These are phyloP conservation scores for Talaromyces stipitatus DNA, from an alignment of 495 filamentous ascomycete species.

Conservation along the genomic window DNA sequence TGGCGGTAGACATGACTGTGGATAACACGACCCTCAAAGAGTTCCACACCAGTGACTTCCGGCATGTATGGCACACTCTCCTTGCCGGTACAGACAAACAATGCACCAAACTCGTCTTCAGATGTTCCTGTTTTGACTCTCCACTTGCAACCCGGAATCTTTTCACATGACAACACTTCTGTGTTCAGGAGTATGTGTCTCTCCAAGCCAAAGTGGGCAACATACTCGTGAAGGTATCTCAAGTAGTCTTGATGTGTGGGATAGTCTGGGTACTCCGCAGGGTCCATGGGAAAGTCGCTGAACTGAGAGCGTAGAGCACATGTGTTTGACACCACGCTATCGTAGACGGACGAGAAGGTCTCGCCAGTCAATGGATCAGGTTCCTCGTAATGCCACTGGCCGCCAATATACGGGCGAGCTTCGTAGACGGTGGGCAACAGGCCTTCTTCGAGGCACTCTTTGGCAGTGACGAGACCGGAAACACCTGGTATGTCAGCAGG, in stretches of 20 bases:
- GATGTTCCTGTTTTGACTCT: background rate
- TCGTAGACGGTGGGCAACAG: conserved; percentile 20
- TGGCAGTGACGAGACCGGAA: conserved; percentile 17
- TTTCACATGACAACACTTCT: conserved; percentile 11
- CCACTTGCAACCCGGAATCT: conserved; percentile 5
- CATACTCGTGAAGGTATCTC: conserved; percentile 21
- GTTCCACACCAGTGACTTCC: conserved; percentile 15
- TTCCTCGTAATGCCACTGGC: conserved; percentile 15
- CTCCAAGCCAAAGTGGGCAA: conserved; percentile 16
- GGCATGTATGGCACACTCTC: conserved; percentile 15
- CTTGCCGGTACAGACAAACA: conserved; percentile 22
- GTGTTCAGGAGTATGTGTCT: conserved; percentile 16
- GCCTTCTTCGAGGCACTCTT: conserved; percentile 21
- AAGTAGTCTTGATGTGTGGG: conserved; percentile 14
- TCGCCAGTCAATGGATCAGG: conserved; percentile 2
- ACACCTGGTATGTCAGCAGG: conserved; percentile 9
- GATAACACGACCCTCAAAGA: conserved; percentile 14
- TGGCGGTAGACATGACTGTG: conserved; percentile 25
- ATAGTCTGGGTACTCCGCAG: conserved; percentile 15
- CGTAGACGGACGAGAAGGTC: conserved; percentile 16
- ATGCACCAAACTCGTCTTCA: conserved; percentile 13
- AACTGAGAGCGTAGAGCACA: conserved; percentile 18
- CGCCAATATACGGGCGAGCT: conserved; percentile 16
- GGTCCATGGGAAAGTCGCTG: conserved; percentile 27
- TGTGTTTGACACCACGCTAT: conserved; percentile 17